Evolutionary conservation across 495 filamentous ascomycete species (phyloP).

Genomic region (Annulohypoxylon maeteangense): DNA sequence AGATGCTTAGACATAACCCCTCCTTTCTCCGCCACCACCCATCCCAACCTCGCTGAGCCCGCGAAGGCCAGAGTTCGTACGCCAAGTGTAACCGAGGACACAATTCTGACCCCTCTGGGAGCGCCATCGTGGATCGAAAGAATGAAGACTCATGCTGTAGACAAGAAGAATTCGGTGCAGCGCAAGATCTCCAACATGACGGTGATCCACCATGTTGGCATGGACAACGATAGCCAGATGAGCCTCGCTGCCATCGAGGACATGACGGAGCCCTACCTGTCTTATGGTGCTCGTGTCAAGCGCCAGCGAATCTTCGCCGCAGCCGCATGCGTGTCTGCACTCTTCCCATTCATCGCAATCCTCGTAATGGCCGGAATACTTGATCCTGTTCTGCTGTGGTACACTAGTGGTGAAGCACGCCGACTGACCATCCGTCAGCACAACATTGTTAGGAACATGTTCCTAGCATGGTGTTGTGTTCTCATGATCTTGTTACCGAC

Average conservation of each 20-base stretch:
- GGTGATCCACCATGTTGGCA: constrained; percentile 5
- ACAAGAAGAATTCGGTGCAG: neutral
- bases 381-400: constrained; percentile 46
- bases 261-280: constrained; percentile 41
- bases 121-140: neutral
- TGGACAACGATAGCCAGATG: constrained; percentile 22
- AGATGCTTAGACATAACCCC: constrained; percentile 14
- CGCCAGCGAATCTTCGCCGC: constrained; percentile 46
- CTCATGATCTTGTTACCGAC: constrained; percentile 15
- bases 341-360: constrained; percentile 50
- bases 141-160: neutral
- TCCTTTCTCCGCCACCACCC: constrained; percentile 22
- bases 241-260: constrained; percentile 22
- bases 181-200: constrained; percentile 20
- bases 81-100: neutral
- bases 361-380: constrained; percentile 46
- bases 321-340: constrained; percentile 43
- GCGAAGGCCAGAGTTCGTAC: neutral
- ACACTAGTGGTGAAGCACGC: constrained; percentile 48
- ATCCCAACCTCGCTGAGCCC: neutral
- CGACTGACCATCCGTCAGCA: constrained; percentile 45
- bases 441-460: constrained; percentile 33
- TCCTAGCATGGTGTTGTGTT: constrained; percentile 38
- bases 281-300: constrained; percentile 35
- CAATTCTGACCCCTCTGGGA: neutral